These are phyloP conservation scores for Macroventuria anomochaeta DNA, from an alignment of 2,329 filamentous ascomycete species.

Conservation along the genomic window DNA sequence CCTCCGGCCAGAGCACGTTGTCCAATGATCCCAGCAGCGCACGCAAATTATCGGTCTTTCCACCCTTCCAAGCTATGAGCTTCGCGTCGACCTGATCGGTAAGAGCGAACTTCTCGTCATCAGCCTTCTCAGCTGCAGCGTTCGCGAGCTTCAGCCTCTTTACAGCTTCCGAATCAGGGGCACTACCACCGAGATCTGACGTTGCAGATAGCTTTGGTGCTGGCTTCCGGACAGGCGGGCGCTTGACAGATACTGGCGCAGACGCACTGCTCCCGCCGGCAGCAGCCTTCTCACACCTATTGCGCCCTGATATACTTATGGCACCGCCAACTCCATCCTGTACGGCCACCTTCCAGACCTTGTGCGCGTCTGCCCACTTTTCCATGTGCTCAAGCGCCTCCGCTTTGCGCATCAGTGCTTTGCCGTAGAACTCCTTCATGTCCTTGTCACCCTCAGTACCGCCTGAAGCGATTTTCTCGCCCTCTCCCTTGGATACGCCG, in stretches of 20 bases:
- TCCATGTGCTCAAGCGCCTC: conserved; percentile 96
- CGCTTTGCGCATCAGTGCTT: conserved; percentile 91
- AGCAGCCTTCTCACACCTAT: conserved; percentile 87
- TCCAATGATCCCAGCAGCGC: conserved; percentile 88
- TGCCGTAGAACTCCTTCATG: conserved; percentile 92
- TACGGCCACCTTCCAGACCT: conserved; percentile 82
- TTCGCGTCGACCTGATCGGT: conserved; percentile 83
- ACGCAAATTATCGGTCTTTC: conserved; percentile 90
- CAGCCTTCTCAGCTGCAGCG: conserved; percentile 80
- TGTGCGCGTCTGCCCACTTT: conserved; percentile 83
- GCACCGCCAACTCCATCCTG: conserved; percentile 85
- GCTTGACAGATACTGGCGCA: conserved; percentile 28
- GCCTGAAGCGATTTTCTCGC: conserved; percentile 76
- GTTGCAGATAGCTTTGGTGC: conserved; percentile 51
- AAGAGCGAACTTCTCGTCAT: conserved; percentile 91
- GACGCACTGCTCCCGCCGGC: conserved; percentile 41
- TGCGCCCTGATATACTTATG: conserved; percentile 82
- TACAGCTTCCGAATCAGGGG: conserved; percentile 75
- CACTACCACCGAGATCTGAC: conserved; percentile 49
- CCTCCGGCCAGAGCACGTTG: conserved; percentile 85
- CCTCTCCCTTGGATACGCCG: conserved; percentile 77
- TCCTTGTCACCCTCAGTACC: conserved; percentile 69
- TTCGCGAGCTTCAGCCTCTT: conserved; percentile 83
- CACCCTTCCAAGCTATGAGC: conserved; percentile 82
- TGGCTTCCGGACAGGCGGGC: conserved; percentile 37